A percentile compares a stretch with the other conserved stretches of the same genome.
Conservation (phyloP, 768 basidiomycete species). For the Roridomyces roridus region DNA sequence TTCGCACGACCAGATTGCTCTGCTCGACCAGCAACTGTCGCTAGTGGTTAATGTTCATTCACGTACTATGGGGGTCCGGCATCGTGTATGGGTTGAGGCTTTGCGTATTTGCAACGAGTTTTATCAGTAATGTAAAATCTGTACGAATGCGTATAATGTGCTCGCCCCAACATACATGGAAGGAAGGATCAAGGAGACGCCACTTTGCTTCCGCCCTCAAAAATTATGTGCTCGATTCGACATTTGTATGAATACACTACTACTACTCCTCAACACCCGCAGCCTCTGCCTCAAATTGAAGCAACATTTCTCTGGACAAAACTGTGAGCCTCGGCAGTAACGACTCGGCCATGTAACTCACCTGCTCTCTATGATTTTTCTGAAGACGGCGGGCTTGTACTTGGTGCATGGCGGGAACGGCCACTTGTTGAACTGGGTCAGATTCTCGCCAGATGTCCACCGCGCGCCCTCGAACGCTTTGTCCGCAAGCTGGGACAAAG, state of each 20-base stretch:
- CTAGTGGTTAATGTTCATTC: neutral
- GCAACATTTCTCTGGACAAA: too few species aligned
- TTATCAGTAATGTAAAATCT: too few species aligned
- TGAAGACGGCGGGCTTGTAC: neutral
- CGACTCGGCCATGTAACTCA: neutral
- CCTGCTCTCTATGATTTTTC: slow-evolving; percentile 3
- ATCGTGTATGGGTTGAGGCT: neutral
- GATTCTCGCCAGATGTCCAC: neutral
- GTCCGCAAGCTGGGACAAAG: neutral
- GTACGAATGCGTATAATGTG: too few species aligned
- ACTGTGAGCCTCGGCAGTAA: neutral
- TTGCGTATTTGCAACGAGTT: neutral
- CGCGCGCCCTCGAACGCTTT: neutral
- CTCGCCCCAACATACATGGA: too few species aligned
- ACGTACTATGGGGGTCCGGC: neutral
- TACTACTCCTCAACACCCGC: too few species aligned
- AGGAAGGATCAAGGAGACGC: too few species aligned
- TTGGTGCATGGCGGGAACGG: neutral
- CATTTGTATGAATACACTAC: too few species aligned
- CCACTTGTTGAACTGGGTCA: neutral
- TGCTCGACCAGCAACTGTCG: neutral
- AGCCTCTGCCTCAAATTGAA: too few species aligned
- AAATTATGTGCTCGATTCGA: too few species aligned
- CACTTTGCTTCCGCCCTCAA: too few species aligned
- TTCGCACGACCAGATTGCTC: neutral